A percentile compares a stretch with the other conserved stretches of the same genome.
phyloP scores from a whole-genome alignment of 257 asterid genomes.

The Solanum tacnaense region DNA sequence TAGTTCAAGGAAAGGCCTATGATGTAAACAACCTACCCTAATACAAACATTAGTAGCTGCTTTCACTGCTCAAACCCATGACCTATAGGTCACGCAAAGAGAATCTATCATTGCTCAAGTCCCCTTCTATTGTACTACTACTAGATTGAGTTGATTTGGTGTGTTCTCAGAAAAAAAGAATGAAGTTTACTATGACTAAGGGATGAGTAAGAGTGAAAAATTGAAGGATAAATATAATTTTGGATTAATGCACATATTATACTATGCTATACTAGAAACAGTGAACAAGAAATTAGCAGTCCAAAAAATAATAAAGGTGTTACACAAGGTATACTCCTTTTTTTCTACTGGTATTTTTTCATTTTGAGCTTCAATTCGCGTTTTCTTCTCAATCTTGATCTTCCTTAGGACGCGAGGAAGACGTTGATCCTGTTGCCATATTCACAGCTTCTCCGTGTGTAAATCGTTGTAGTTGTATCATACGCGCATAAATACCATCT shows the following conservation, averaged over 20 bases:
- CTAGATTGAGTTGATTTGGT: neutral
- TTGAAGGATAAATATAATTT: slow-evolving; percentile 1
- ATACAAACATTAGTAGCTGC: neutral
- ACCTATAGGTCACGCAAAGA: too few relatives aligned
- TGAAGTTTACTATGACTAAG: neutral
- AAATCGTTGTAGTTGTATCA: slow-evolving; percentile 73
- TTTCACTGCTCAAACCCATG: rapidly evolving
- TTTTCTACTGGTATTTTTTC: neutral
- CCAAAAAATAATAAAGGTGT: slow-evolving; percentile 17
- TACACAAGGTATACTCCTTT: slow-evolving; percentile 6
- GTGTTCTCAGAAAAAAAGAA: neutral
- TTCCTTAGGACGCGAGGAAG: slow-evolving; percentile 28
- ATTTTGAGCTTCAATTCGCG: neutral
- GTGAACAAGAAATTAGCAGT: slow-evolving; percentile 25
- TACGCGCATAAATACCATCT: slow-evolving; percentile 67
- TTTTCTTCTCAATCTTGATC: slow-evolving; percentile 10
- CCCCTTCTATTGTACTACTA: too few relatives aligned
- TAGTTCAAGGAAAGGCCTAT: neutral
- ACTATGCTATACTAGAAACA: slow-evolving; percentile 25
- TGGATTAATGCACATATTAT: slow-evolving; percentile 27
- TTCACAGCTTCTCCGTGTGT: slow-evolving; percentile 52
- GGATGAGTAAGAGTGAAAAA: neutral
- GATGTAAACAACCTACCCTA: neutral
- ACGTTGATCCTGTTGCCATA: slow-evolving; percentile 45
- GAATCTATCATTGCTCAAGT: neutral